A percentile compares a stretch with the other conserved stretches of the same genome.
Evolutionary conservation across 208 protist species (phyloP).

Genomic region (Wallacemonas sp.): DNA sequence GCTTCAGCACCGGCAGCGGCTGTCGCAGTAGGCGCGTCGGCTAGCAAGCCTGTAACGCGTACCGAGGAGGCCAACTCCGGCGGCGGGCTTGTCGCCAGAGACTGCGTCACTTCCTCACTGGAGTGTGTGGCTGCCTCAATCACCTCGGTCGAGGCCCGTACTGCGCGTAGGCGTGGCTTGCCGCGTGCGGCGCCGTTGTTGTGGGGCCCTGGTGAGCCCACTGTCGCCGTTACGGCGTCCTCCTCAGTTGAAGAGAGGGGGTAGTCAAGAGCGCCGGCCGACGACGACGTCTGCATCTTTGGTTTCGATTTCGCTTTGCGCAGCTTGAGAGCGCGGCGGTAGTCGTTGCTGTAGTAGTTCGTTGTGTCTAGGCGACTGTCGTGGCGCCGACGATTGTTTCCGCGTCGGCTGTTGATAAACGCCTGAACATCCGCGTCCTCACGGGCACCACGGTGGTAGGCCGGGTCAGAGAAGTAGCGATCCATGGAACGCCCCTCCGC

Average conservation of each 20-base stretch:
- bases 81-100: too few relatives aligned
- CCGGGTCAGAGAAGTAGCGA: slow-evolving; percentile 3
- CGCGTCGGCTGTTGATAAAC: background rate
- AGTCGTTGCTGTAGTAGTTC: slow-evolving; percentile 20
- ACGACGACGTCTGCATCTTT: background rate
- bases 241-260: background rate
- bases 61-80: too few relatives aligned
- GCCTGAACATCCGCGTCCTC: background rate
- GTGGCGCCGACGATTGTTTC: background rate
- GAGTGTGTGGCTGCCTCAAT: too few relatives aligned
- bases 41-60: too few relatives aligned
- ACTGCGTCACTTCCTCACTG: too few relatives aligned
- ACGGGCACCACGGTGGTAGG: slow-evolving; percentile 3
- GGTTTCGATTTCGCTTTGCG: background rate
- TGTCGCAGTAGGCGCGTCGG: too few relatives aligned
- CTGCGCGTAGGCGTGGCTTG: too few relatives aligned
- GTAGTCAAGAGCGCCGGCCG: background rate
- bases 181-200: too few relatives aligned
- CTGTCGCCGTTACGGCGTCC: too few relatives aligned
- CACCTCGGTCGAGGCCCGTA: too few relatives aligned
- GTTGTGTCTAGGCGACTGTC: background rate
- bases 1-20: too few relatives aligned
- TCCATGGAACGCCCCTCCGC: slow-evolving; percentile 8
- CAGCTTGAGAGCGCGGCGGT: background rate
- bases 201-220: too few relatives aligned